Evolutionary conservation across 2,329 filamentous ascomycete genomes (phyloP), one percentile per base, ranked within the genome.

Genomic region (Alternaria tenuissima): DNA sequence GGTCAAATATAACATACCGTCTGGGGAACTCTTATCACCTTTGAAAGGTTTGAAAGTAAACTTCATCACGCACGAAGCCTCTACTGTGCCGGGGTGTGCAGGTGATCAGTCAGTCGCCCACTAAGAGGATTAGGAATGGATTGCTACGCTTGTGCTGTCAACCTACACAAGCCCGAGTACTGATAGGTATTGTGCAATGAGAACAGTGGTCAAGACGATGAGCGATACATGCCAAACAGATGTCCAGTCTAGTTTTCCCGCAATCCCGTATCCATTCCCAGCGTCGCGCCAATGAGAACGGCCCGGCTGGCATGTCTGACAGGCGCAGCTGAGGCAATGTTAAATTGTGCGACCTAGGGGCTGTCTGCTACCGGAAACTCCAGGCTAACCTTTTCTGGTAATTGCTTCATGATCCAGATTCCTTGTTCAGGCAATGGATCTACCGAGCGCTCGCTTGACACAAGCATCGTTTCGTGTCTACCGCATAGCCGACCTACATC

Each of bases 31-130:
- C 24, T 55, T 56, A 11, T 54, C 39, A 32, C 44, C 49, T 46
- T 42, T 62, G 53, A 62, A 64, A 9, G 63, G 54, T 48, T 66
- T 66, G 26, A 64, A 66, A 3, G 61, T 57, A 32, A 68, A 68
- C 41, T 62, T 66, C 66, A 63, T 65, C 22, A 18, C 49, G 22
- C 28, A 28, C 30, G 9, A 30, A 43, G 26, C 44, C 44, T 42
- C 9, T n/a, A 32, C 32, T 11, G 26, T 16, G 11, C n/a, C 18
- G 9, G 12, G 26, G 26, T 42, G 12, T 43, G 12, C 38, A 41
- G 26, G 14, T 36, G 7, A 28, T 14, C 3, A 24, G 42, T 46
- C 22, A 18, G 28, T 9, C 18, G 30, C 24, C 24, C 18, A 30
- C 30, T 49, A 39, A 14, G 24, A 30, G 18, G 26, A 49, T 18